phyloP scores from a whole-genome alignment of 305 asterid species.

The Solanum chacoense region DNA sequence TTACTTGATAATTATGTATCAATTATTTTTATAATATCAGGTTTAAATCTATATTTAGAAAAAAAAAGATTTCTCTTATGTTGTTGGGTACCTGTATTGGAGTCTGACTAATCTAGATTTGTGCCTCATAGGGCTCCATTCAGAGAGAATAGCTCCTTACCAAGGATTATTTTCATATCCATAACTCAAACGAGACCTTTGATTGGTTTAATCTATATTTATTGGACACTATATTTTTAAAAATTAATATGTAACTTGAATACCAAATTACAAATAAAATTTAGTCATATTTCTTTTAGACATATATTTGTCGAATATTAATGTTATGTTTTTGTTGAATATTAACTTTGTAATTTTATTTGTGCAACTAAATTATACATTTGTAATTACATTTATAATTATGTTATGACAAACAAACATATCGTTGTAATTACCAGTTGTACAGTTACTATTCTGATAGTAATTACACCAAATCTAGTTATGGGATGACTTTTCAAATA shows the following conservation, averaged over 20 bases:
- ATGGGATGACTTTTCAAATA: neutral
- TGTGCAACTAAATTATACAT: neutral
- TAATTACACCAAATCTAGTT: neutral
- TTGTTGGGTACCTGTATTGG: neutral
- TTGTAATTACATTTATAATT: too few species aligned
- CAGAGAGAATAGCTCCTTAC: too few species aligned
- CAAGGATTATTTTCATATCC: neutral
- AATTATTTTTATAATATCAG: neutral
- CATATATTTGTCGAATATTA: neutral
- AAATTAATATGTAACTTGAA: neutral
- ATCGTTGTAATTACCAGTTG: too few species aligned
- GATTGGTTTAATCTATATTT: neutral
- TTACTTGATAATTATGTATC: neutral
- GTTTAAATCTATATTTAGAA: neutral
- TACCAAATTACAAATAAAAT: neutral
- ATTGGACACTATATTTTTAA: neutral
- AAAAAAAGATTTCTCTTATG: neutral
- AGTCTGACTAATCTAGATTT: neutral
- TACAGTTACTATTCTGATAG: neutral
- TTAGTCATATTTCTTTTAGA: neutral
- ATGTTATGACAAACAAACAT: neutral
- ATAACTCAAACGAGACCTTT: neutral
- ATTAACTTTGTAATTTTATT: neutral
- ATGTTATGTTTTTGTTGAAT: neutral
- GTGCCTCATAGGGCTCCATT: neutral